These are phyloP conservation scores for Xerocomellus dryophilus DNA, from an alignment of 768 basidiomycete species.

Conservation along the genomic window DNA sequence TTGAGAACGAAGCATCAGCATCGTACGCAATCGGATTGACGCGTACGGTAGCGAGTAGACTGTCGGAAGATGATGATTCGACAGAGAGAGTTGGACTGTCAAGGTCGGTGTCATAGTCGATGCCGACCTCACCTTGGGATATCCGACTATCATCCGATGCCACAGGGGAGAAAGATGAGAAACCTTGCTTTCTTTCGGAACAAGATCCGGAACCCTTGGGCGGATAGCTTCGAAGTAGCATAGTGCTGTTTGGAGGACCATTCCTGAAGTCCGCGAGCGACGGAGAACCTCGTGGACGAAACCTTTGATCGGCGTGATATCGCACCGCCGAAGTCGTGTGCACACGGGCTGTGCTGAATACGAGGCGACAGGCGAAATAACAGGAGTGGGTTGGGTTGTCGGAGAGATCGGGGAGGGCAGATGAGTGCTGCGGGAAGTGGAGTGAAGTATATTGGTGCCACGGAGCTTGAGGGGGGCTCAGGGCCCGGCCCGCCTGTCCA, in stretches of 20 bases:
- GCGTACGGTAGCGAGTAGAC: constrained; percentile 44
- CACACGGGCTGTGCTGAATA: neutral
- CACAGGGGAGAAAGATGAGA: constrained; percentile 40
- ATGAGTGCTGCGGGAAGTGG: constrained; percentile 36
- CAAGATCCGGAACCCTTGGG: no score
- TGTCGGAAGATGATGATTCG: constrained; percentile 17
- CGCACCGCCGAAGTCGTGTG: constrained; percentile 22
- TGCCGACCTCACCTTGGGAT: constrained; percentile 41
- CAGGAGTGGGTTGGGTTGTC: no score
- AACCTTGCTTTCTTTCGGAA: constrained; percentile 47
- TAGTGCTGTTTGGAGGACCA: constrained; percentile 80
- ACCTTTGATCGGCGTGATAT: constrained; percentile 58
- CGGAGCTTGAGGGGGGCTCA: no score
- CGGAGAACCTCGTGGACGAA: constrained; percentile 89
- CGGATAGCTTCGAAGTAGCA: constrained; percentile 88
- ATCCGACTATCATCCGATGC: constrained; percentile 44
- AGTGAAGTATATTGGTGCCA: neutral
- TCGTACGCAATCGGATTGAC: constrained; percentile 32
- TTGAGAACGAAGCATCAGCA: constrained; percentile 13
- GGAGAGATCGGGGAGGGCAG: constrained; percentile 30
- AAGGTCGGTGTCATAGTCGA: constrained; percentile 41
- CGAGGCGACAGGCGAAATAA: no score
- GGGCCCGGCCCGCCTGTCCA: no score
- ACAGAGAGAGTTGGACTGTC: no score
- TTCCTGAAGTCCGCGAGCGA: constrained; percentile 80